These are phyloP conservation scores for Teunomyces tritomae DNA, from an alignment of 805 yeast species.

Conservation along the genomic window DNA sequence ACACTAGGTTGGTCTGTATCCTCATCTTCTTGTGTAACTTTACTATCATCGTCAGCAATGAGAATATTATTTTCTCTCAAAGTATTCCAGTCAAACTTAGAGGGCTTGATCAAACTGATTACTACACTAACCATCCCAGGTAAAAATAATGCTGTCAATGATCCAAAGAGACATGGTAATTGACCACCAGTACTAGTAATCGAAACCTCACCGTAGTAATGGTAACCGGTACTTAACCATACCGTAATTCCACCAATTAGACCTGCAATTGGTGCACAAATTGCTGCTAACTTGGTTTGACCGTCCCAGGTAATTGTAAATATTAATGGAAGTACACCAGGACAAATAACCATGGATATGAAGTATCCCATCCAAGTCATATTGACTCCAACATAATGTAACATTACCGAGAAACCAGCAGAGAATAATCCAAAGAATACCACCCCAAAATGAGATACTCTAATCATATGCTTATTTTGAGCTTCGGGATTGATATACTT, in stretches of 20 bases:
- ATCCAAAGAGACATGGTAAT: constrained; percentile 34
- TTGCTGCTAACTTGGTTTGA: constrained; percentile 27
- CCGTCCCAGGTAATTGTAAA: constrained; percentile 33
- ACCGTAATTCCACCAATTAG: constrained; percentile 24
- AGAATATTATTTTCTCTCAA: constrained; percentile 19
- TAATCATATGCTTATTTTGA: constrained; percentile 38
- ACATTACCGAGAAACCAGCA: constrained; percentile 38
- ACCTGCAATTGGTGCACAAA: constrained; percentile 32
- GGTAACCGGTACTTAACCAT: constrained; percentile 31
- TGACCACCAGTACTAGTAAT: constrained; percentile 26
- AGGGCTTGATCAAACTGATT: constrained; percentile 12
- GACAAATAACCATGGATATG: constrained; percentile 35
- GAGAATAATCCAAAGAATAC: constrained; percentile 35
- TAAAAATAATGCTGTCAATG: constrained; percentile 29
- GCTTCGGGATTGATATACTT: constrained; percentile 43
- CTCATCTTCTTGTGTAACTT: neutral
- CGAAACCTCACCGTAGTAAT: constrained; percentile 24
- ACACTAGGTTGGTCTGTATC: neutral
- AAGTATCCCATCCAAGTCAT: constrained; percentile 34
- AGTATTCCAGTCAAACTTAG: constrained; percentile 27
- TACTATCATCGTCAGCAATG: neutral
- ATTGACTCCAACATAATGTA: constrained; percentile 27
- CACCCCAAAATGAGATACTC: constrained; percentile 43
- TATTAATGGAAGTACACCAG: constrained; percentile 37
- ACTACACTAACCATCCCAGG: constrained; percentile 18